Percentiles rank a stretch among this genome's conserved stretches.
Evolutionary conservation across 1,139 yeast genomes (phyloP).

Genomic region (Arxiozyma slooffiae): DNA sequence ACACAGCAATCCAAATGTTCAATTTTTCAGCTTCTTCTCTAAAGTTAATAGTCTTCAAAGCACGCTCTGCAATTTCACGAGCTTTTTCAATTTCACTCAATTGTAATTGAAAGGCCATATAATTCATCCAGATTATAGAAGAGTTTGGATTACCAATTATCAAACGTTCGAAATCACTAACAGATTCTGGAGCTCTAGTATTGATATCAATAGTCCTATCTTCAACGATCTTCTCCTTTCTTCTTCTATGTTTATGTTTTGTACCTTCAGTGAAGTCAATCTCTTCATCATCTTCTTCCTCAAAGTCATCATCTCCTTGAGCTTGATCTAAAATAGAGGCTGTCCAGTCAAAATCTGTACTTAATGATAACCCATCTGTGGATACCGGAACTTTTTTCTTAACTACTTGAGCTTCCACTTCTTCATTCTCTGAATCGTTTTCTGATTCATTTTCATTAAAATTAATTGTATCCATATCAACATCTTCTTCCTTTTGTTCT

Average conservation of each 20-base stretch:
- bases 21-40: slow-evolving; percentile 90
- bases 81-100: slow-evolving; percentile 90
- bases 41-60: slow-evolving; percentile 78
- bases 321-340: slow-evolving; percentile 80
- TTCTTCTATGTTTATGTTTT: slow-evolving; percentile 38
- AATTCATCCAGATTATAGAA: slow-evolving; percentile 92
- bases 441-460: slow-evolving; percentile 15
- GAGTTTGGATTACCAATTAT: slow-evolving; percentile 89
- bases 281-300: slow-evolving; percentile 37
- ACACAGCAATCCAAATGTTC: slow-evolving; percentile 91
- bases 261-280: slow-evolving; percentile 42
- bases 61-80: slow-evolving; percentile 85
- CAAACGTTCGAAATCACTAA: slow-evolving; percentile 81
- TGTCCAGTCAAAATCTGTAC: slow-evolving; percentile 83
- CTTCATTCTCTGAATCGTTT: slow-evolving; percentile 17
- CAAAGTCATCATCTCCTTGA: slow-evolving; percentile 44
- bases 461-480: slow-evolving; percentile 19
- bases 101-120: slow-evolving; percentile 95
- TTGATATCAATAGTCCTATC: slow-evolving; percentile 81
- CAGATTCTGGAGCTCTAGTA: slow-evolving; percentile 84
- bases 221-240: slow-evolving; percentile 43
- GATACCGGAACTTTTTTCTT: slow-evolving; percentile 12
- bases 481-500: slow-evolving; percentile 26
- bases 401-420: slow-evolving; percentile 9
- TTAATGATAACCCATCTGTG: slow-evolving; percentile 57